These are phyloP conservation scores for Lentinula novae-zelandiae DNA, from an alignment of 1,284 basidiomycete genomes.

Conservation along the genomic window DNA sequence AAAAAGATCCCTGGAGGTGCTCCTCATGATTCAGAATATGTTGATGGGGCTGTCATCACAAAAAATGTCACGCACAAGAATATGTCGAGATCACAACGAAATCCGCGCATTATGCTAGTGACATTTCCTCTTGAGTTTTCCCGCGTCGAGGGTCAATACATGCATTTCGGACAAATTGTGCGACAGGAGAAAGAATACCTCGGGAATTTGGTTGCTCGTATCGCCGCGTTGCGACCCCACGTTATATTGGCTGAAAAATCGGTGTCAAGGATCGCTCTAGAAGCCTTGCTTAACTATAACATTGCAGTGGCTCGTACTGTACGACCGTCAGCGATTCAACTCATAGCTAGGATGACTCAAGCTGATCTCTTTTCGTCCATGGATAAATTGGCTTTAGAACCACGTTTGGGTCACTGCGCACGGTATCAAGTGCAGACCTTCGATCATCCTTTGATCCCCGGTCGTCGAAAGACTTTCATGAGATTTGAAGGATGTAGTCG, in stretches of 20 bases:
- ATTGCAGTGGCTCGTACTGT: constrained; percentile 92
- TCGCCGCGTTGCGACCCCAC: constrained; percentile 89
- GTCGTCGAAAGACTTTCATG: constrained; percentile 92
- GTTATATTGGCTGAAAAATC: constrained; percentile 91
- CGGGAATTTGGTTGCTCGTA: constrained; percentile 83
- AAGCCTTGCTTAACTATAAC: constrained; percentile 83
- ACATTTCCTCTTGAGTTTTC: constrained; percentile 96
- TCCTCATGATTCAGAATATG: constrained; percentile 92
- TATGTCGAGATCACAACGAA: constrained; percentile 67
- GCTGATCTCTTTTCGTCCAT: constrained; percentile 94
- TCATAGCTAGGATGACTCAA: constrained; percentile 91
- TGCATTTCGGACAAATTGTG: constrained; percentile 90
- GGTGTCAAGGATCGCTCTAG: constrained; percentile 89
- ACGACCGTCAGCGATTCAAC: constrained; percentile 84
- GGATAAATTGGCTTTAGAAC: constrained; percentile 90
- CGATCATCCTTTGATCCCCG: constrained; percentile 89
- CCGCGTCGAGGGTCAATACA: constrained; percentile 90
- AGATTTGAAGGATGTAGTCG: constrained; percentile 93
- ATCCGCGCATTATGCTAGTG: constrained; percentile 93
- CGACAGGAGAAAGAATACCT: constrained; percentile 96
- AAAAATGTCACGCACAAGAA: constrained; percentile 97
- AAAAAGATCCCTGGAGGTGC: constrained; percentile 97
- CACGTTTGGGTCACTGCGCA: constrained; percentile 87
- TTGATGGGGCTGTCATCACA: constrained; percentile 95
- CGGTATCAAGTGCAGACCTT: constrained; percentile 91